Percentiles rank a stretch among this genome's conserved stretches.
These are phyloP conservation scores for Usnea hakonensis DNA, from an alignment of 495 filamentous ascomycete species.

Conservation along the genomic window DNA sequence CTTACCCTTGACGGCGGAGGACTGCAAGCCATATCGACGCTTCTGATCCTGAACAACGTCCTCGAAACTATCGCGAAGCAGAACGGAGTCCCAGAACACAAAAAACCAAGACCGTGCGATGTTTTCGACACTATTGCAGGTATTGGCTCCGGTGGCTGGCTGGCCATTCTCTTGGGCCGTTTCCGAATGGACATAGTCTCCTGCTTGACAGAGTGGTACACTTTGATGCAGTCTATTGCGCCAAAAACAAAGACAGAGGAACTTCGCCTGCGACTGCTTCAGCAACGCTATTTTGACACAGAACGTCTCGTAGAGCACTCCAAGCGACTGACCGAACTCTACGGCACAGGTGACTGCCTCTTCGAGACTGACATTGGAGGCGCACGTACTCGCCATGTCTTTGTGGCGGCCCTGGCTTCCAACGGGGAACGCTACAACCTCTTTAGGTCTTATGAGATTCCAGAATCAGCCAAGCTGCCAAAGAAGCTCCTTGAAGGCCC, in stretches of 20 bases:
- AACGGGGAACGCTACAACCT: slow-evolving; percentile 14
- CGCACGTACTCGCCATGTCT: slow-evolving; percentile 19
- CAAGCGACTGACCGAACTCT: slow-evolving; percentile 15
- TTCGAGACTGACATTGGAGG: slow-evolving; percentile 6
- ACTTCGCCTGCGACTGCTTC: slow-evolving; percentile 12
- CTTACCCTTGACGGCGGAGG: slow-evolving; percentile 23
- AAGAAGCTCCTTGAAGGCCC: slow-evolving; percentile 16
- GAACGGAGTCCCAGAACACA: slow-evolving; percentile 11
- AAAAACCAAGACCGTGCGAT: slow-evolving; percentile 22
- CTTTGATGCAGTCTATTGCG: slow-evolving; percentile 6
- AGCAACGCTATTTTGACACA: slow-evolving; percentile 19
- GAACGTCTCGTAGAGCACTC: slow-evolving; percentile 17
- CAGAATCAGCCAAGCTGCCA: background rate
- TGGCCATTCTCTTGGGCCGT: slow-evolving; percentile 24
- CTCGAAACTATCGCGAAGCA: slow-evolving; percentile 12
- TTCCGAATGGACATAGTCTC: slow-evolving; percentile 18
- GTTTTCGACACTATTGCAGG: slow-evolving; percentile 23
- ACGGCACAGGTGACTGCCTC: slow-evolving; percentile 12
- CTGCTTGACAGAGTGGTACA: slow-evolving; percentile 10
- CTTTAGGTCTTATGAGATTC: slow-evolving; percentile 18
- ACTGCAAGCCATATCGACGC: slow-evolving; percentile 21
- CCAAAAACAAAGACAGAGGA: slow-evolving; percentile 13
- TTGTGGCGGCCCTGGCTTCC: slow-evolving; percentile 15
- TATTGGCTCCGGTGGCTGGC: slow-evolving; percentile 23
- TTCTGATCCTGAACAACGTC: slow-evolving; percentile 19